Evolutionary conservation across 345 rosid genomes (phyloP), one percentile per base, ranked within the genome.

Genomic region (Salix arbutifolia): DNA sequence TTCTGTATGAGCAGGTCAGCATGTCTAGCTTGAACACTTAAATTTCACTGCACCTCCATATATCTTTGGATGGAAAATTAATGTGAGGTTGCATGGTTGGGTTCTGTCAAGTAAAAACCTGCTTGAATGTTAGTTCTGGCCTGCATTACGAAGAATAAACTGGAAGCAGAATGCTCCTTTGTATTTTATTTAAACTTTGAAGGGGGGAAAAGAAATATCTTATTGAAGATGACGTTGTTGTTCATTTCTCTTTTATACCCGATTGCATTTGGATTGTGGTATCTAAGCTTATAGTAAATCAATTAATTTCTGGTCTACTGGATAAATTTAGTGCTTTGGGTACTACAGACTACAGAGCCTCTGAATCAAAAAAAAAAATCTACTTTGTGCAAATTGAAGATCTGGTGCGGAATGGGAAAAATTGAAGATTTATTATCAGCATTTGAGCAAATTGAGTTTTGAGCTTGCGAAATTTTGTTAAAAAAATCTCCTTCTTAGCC

Each of bases 1-100:
- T 69, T 80, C 84, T 96, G 30, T 94, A 94, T 76, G 97, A 94
- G 8, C 97, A 91, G 94, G 99, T 91, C 67, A 74, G 88, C 58
- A 77, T 61, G 14, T 76, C 38, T 3, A 17, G 38, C 56, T 44
- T 12, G 33, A 5, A 26, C 9, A 48, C 52, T 40, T 40, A 0
- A 6, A 16, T 68, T 68, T 68, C 25, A 23, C n/a, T 11, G 23
- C n/a, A 56, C 28, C 26, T 56, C 13, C 62, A 5, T 8, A 3
- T 56, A 56, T n/a, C 62, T 56, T 56, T 56, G 23, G 10, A 8
- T 8, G 26, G 62, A 56, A n/a, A 56, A n/a, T 0, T 56, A 56
- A 56, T 56, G 23, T 56, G 26, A 56, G 26, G 62, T 26, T 56
- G 26, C 12, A 10, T 56, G 62, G 14, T 56, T 56, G 62, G 26